These are phyloP conservation scores for Vigna unguiculata DNA, from an alignment of 306 rosid genomes.

Conservation along the genomic window DNA sequence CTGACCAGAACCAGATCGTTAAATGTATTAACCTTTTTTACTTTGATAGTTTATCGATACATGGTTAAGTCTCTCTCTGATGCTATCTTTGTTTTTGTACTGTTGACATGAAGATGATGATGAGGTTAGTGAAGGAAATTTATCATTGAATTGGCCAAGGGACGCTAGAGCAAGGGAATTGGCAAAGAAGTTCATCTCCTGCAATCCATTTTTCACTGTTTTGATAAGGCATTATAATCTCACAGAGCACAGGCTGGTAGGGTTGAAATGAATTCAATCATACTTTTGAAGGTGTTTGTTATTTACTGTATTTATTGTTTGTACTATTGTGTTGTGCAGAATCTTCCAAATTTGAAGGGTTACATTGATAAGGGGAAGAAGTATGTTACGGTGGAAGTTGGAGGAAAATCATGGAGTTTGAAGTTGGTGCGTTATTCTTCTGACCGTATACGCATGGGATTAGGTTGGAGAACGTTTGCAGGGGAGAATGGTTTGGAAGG, in stretches of 20 bases:
- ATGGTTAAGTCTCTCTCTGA: too few relatives aligned
- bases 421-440: too few relatives aligned
- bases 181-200: neutral
- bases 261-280: neutral
- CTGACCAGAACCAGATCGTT: neutral
- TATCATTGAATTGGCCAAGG: too few relatives aligned
- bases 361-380: neutral
- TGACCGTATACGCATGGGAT: neutral
- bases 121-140: neutral
- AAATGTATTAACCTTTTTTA: too few relatives aligned
- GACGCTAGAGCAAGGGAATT: neutral
- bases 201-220: neutral
- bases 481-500: too few relatives aligned
- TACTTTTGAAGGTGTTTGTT: too few relatives aligned
- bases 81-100: too few relatives aligned
- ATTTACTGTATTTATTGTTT: too few relatives aligned
- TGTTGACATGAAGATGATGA: neutral
- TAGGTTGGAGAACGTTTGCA: conserved; percentile 38
- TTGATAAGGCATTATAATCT: neutral
- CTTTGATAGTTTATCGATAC: too few relatives aligned
- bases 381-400: neutral
- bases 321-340: conserved; percentile 17
- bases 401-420: conserved; percentile 28
- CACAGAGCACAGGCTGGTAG: neutral
- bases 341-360: neutral